Conservation (phyloP, 2,329 filamentous ascomycete species). For the Orbilia quercus region DNA sequence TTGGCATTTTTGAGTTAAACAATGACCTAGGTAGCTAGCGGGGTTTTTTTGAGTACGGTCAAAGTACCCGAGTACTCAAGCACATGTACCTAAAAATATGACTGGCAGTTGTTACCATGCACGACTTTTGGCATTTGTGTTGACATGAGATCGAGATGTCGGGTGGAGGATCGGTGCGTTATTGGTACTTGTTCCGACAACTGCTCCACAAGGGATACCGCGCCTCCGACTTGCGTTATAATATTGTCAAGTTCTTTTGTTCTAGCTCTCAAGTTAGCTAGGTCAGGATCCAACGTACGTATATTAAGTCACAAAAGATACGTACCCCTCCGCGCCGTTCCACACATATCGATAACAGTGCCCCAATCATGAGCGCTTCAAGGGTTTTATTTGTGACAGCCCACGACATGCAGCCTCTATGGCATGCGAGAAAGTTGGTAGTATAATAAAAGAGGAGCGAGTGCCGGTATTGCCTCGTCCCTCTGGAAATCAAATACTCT, state of each 20-base stretch:
- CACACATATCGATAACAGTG: conserved; percentile 16
- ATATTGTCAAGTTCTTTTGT: neutral
- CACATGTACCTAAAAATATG: no score
- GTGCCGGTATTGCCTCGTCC: no score
- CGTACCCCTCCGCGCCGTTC: conserved; percentile 10
- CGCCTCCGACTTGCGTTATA: neutral
- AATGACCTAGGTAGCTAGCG: no score
- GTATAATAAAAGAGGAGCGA: neutral
- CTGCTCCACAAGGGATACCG: neutral
- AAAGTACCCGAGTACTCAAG: no score
- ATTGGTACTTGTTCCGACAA: conserved; percentile 1
- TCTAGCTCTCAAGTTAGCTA: neutral
- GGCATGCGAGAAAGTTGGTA: neutral
- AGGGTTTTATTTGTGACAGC: neutral
- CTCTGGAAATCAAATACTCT: no score
- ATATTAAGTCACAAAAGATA: conserved; percentile 4
- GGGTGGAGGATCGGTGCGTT: neutral
- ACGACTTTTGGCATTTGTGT: no score
- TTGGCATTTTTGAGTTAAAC: no score
- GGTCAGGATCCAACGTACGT: conserved; percentile 10
- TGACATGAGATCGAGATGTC: no score
- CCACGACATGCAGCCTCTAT: neutral
- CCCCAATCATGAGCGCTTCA: neutral
- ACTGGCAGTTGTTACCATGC: no score
- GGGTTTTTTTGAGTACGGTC: no score